These are phyloP conservation scores for Venturiaceae sp. DNA, from an alignment of 2,329 filamentous ascomycete genomes.

Conservation along the genomic window DNA sequence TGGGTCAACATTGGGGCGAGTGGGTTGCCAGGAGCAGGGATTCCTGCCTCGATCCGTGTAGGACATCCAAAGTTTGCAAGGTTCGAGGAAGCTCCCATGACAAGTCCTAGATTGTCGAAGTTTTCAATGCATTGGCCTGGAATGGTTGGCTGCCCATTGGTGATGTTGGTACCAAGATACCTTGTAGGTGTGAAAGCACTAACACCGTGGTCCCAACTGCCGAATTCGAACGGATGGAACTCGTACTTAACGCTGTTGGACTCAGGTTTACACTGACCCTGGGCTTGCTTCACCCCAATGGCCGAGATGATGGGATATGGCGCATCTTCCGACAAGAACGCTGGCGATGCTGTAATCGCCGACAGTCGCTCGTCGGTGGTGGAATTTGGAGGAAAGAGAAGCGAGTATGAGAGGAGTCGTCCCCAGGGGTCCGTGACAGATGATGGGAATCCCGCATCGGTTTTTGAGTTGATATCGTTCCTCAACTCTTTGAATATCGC, in stretches of 20 bases:
- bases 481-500: slow-evolving; percentile 21
- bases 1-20: no score
- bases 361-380: slow-evolving; percentile 27
- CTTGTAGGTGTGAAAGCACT: slow-evolving; percentile 49
- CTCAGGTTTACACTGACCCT: slow-evolving; percentile 22
- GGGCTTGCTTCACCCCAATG: slow-evolving; percentile 24
- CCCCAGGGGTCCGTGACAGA: slow-evolving; percentile 33
- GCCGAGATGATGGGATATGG: slow-evolving; percentile 38
- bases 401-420: slow-evolving; percentile 28
- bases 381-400: slow-evolving; percentile 25
- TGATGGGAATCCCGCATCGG: slow-evolving; percentile 25
- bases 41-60: slow-evolving; percentile 9
- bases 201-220: slow-evolving; percentile 51
- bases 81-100: slow-evolving; percentile 34
- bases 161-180: slow-evolving; percentile 52
- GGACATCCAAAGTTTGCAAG: slow-evolving; percentile 18
- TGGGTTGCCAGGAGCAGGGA: slow-evolving; percentile 19
- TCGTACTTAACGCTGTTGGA: slow-evolving; percentile 54
- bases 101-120: slow-evolving; percentile 39
- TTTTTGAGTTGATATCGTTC: slow-evolving; percentile 25
- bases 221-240: slow-evolving; percentile 57
- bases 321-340: slow-evolving; percentile 29
- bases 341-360: slow-evolving; percentile 21
- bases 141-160: slow-evolving; percentile 35
- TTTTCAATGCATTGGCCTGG: slow-evolving; percentile 34